Base-by-base conservation (phyloP, 306 rosid genomes). In the Inga oerstediana region DNA sequence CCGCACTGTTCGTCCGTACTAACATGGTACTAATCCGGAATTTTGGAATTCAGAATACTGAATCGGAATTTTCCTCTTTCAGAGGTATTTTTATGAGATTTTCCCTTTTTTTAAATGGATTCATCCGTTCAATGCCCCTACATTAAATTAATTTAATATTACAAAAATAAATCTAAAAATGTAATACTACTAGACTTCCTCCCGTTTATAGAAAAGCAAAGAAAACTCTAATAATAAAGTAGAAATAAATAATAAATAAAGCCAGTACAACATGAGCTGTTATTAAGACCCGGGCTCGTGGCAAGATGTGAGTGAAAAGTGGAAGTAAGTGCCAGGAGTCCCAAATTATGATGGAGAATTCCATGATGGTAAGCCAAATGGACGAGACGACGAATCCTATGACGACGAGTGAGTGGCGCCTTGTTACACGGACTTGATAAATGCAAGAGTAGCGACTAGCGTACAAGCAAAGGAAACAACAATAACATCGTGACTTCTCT, bases 391-490 rank as follows among this genome's bases (percentile, higher is more conserved):
- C 61, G 52, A 27, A 73, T 27, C 61, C 7, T 22, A 76, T 59
- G 81, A 82, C 65, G 81, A 82, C 72, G 58, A 43, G 64, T 61
- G 49, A 62, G 16, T 76, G 46, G 65, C 62, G 15, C 80, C 54
- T 44, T 62, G 43, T 84, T 77, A 82, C 35, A 30, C 59, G 30
- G 65, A 10, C 9, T 48, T 41, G 43, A 81, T 79, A 74, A 87
- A 81, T 79, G 83, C 82, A 65, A 59, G 24, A 32, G 24, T 30
- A 30, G 10, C 71, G 27, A 76, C 82, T 74, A 76, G 81, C 54
- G 84, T 86, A 82, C 88, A 86, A 85, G 88, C 69, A 89, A 91
- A 90, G 95, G 41, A 78, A 13, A 41, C 13, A 71, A 3, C 5
- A 46, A 66, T 17, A 24, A 37, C 10, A 9, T 9, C 15, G 80